Evolutionary conservation across 1,284 basidiomycete genomes (phyloP).

Genomic region (Sphaerobolus stellatus): DNA sequence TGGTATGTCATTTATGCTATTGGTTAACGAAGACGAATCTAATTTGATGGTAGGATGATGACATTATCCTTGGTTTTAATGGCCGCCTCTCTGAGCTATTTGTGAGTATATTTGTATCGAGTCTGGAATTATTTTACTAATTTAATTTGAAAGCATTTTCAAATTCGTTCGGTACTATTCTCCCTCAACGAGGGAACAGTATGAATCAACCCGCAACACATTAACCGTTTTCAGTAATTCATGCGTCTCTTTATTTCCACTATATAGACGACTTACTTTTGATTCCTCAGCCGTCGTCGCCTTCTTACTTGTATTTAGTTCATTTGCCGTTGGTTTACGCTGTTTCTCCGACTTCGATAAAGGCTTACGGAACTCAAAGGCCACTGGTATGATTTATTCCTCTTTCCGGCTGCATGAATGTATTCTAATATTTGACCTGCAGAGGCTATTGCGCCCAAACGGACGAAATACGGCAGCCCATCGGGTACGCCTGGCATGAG

Average conservation of each 20-base stretch:
- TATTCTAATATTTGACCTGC: too few relatives aligned
- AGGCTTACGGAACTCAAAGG: constrained; percentile 68
- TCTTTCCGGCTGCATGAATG: too few relatives aligned
- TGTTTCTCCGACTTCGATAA: constrained; percentile 80
- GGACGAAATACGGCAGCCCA: background rate
- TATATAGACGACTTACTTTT: background rate
- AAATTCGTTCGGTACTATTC: constrained; percentile 78
- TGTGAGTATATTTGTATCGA: constrained; percentile 41
- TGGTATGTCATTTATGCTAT: constrained; percentile 44
- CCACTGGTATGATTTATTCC: constrained; percentile 53
- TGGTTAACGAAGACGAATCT: constrained; percentile 1
- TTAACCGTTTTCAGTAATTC: constrained; percentile 72
- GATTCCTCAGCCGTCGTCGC: constrained; percentile 59
- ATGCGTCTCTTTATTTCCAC: background rate
- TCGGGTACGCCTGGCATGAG: constrained; percentile 35
- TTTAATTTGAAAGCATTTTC: constrained; percentile 55
- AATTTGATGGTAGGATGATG: constrained; percentile 56
- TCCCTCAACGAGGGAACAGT: constrained; percentile 51
- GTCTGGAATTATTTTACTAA: background rate
- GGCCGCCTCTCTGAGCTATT: constrained; percentile 72
- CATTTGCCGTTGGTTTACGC: constrained; percentile 71
- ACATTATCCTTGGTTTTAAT: constrained; percentile 64
- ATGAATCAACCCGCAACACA: constrained; percentile 70
- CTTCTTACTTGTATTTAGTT: constrained; percentile 67
- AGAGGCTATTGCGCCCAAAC: constrained; percentile 4